Evolutionary conservation across 331 rosid species (phyloP), one percentile per base, ranked within the genome.

Genomic region (Pyracantha coccinea): DNA sequence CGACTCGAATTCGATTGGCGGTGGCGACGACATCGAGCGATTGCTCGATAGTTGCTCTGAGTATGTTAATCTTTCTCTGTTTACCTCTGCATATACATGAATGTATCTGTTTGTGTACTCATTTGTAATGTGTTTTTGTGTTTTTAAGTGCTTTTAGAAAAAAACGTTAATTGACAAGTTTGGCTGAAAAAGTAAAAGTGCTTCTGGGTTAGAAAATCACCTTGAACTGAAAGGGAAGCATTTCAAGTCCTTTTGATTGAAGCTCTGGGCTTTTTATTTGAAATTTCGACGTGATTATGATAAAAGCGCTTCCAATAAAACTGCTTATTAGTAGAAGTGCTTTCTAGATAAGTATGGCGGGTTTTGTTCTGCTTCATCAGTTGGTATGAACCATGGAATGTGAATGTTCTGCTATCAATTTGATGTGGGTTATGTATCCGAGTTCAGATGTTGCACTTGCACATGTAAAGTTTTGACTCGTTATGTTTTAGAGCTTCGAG

Each of bases 21-120:
- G 55, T 25, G 93, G 87, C 4, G 93, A 92, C 16, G 99, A 92
- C 63, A 94, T 92, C 35, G 92, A 94, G 79, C 93, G 82, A 68
- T 80, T 94, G 89, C 90, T 94, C 25, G 91, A 94, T 89, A 87
- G 97, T 81, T 94, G 93, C 79, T 86, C 97, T 2, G 93, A 94
- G 99, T 94, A 83, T 21, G 92, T 75, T 57, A 15, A 28, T 35
- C 14, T 69, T 64, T 33, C 12, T 53, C 15, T 31, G 14, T 64
- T 14, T 20, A 50, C 2, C 4, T 50, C 4, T 44, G 32, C 16
- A 64, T 64, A 3, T 17, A 4, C 17, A 19, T 64, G 11, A 7
- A 13, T 0, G 25, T 16, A 20, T 60, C 15, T 24, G 28, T 25
- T 61, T 29, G 16, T 6, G 38, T 15, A 33, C 38, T 17, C 45